These are phyloP conservation scores for Cyclotella sp. DNA, from an alignment of 108 stramenopile genomes.

Conservation along the genomic window DNA sequence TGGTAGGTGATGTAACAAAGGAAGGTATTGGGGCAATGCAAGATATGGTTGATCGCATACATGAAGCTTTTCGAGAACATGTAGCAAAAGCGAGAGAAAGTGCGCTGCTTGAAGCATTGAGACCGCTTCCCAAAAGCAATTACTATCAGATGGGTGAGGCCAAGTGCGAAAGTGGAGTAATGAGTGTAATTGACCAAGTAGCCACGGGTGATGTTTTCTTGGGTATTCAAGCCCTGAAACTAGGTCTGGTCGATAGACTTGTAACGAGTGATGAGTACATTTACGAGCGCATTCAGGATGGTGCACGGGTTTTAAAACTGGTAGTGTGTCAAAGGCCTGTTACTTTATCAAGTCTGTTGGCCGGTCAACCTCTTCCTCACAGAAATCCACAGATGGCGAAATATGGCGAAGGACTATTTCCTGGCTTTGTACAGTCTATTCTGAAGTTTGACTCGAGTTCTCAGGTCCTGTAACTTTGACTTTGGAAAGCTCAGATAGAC, in stretches of 20 bases:
- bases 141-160: constrained; percentile 27
- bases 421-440: not conserved
- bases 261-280: constrained; percentile 86
- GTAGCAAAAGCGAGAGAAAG: constrained; percentile 61
- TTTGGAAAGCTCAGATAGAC: too few relatives aligned
- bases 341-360: constrained; percentile 22
- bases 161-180: constrained; percentile 16
- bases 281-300: constrained; percentile 53
- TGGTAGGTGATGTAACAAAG: constrained; percentile 79
- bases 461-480: too few relatives aligned
- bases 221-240: constrained; percentile 70
- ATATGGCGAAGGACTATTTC: not conserved
- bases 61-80: constrained; percentile 76
- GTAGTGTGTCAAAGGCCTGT: constrained; percentile 46
- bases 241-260: constrained; percentile 77
- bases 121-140: not conserved
- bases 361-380: constrained; percentile 6
- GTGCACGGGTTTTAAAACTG: constrained; percentile 71
- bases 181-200: constrained; percentile 63
- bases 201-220: constrained; percentile 83
- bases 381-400: constrained; percentile 1
- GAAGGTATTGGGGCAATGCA: constrained; percentile 75
- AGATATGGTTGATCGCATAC: constrained; percentile 73
- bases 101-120: constrained; percentile 22
- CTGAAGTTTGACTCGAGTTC: too few relatives aligned